A percentile compares a stretch with the other conserved stretches of the same genome.
Evolutionary conservation across 306 rosid species (phyloP).

Genomic region (Crotalaria pallida): DNA sequence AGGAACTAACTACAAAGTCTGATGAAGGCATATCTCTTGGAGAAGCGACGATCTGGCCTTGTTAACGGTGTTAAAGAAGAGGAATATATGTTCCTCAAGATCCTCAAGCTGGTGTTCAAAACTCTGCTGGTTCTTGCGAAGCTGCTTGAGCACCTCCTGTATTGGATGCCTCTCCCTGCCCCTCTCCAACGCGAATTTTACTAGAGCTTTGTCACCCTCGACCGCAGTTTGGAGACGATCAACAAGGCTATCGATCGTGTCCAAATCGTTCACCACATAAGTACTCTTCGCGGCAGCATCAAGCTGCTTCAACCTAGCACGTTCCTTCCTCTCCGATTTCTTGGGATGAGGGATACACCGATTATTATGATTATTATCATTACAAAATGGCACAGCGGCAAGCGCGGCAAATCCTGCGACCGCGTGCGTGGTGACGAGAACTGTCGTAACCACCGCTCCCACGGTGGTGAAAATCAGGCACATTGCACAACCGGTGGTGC

Average conservation of each 20-base stretch:
- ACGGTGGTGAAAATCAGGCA: slow-evolving; percentile 31
- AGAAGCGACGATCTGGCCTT: slow-evolving; percentile 51
- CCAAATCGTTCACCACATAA: slow-evolving; percentile 38
- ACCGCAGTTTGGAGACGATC: slow-evolving; percentile 39
- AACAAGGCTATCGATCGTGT: slow-evolving; percentile 53
- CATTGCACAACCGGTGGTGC: slow-evolving; percentile 19
- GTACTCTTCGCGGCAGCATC: slow-evolving; percentile 55
- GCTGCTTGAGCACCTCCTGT: slow-evolving; percentile 58
- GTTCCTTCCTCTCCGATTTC: slow-evolving; percentile 15
- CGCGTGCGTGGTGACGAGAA: slow-evolving; percentile 27
- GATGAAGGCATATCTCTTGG: slow-evolving; percentile 33
- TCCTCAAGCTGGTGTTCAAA: slow-evolving; percentile 39
- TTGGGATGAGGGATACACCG: slow-evolving; percentile 19
- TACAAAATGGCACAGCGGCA: slow-evolving; percentile 25
- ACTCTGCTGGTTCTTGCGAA: slow-evolving; percentile 31
- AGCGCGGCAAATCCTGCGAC: slow-evolving; percentile 15
- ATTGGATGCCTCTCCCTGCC: slow-evolving; percentile 49
- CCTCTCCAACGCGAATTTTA: slow-evolving; percentile 47
- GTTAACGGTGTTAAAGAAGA: slow-evolving; percentile 47
- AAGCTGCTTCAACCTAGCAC: slow-evolving; percentile 46
- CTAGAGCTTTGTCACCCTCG: slow-evolving; percentile 40
- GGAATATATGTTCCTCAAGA: slow-evolving; percentile 49
- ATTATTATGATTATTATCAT: no score
- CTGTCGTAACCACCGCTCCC: not conserved
- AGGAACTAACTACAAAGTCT: slow-evolving; percentile 21